phyloP scores from a whole-genome alignment of 2,329 filamentous ascomycete species.

The Phyllosticta paracitricarpa region DNA sequence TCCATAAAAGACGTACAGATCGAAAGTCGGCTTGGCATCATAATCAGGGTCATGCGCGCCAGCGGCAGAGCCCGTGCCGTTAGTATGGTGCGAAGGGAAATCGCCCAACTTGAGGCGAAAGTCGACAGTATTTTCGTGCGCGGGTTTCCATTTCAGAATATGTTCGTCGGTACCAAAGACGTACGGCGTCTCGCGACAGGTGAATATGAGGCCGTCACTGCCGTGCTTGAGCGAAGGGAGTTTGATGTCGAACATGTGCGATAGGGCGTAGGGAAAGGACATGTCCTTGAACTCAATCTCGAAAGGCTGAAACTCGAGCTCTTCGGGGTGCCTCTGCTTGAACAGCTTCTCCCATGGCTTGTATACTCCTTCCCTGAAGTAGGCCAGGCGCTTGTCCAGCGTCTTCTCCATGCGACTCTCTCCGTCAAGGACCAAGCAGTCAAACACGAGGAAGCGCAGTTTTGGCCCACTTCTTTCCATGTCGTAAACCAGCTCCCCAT shows the following conservation, averaged over 20 bases:
- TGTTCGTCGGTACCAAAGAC: conserved; percentile 82
- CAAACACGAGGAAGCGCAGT: conserved; percentile 83
- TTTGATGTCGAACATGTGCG: conserved; percentile 70
- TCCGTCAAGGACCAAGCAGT: conserved; percentile 75
- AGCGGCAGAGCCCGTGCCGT: conserved; percentile 25
- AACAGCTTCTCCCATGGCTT: conserved; percentile 58
- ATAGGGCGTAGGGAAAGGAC: conserved; percentile 74
- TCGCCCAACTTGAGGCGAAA: conserved; percentile 65
- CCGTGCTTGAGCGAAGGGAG: conserved; percentile 79
- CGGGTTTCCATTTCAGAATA: conserved; percentile 97
- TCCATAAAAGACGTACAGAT: conserved; percentile 61
- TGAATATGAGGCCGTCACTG: conserved; percentile 96
- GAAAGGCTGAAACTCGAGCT: conserved; percentile 64
- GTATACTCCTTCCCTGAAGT: conserved; percentile 70
- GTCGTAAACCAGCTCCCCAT: conserved; percentile 90
- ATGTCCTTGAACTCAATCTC: conserved; percentile 79
- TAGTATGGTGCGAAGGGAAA: conserved; percentile 63
- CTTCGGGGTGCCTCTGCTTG: conserved; percentile 49
- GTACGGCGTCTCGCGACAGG: conserved; percentile 81
- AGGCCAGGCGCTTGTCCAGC: conserved; percentile 79
- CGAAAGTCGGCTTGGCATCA: conserved; percentile 63
- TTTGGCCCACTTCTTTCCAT: conserved; percentile 49
- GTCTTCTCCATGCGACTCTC: conserved; percentile 67
- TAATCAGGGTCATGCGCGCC: conserved; percentile 69
- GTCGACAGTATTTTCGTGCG: conserved; percentile 89